Evolutionary conservation across 1,284 basidiomycete genomes (phyloP).

Genomic region (Irpex rosettiformis): DNA sequence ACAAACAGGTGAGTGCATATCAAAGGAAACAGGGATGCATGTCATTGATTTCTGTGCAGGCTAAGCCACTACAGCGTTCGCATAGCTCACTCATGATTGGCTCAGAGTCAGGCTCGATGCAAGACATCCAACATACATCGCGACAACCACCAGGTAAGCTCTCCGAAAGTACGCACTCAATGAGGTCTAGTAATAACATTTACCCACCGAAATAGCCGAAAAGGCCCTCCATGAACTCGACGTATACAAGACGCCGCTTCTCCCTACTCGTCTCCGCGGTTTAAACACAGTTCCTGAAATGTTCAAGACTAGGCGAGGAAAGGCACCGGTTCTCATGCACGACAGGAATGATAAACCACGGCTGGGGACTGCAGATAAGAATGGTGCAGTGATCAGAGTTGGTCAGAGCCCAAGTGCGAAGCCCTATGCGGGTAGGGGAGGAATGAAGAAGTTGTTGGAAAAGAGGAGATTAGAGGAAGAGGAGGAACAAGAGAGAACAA

Average conservation of each 20-base stretch:
- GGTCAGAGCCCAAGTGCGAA: conserved; percentile 34
- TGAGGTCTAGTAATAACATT: conserved; percentile 1
- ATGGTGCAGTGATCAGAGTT: conserved; percentile 28
- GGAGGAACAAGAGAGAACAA: conserved; percentile 32
- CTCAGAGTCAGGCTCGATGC: conserved; percentile 2
- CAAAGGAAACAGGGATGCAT: not conserved
- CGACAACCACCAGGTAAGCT: not conserved
- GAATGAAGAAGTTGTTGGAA: conserved; percentile 70
- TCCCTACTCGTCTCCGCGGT: conserved; percentile 63
- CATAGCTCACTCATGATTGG: conserved; percentile 12
- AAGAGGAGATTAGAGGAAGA: conserved; percentile 40
- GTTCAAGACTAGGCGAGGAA: conserved; percentile 56
- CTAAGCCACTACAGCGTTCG: conserved; percentile 6
- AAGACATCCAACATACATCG: not conserved
- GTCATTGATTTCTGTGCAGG: conserved; percentile 4
- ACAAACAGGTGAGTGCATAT: conserved; percentile 28
- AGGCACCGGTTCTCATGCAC: conserved; percentile 55
- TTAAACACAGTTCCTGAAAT: conserved; percentile 53
- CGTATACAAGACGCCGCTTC: conserved; percentile 70
- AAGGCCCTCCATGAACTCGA: conserved; percentile 66
- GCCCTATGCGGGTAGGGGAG: conserved; percentile 71
- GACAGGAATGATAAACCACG: conserved; percentile 32
- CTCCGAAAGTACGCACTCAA: not conserved
- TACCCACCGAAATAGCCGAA: conserved; percentile 50
- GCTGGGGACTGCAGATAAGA: conserved; percentile 32